Base-by-base conservation (phyloP, 176 grass and related monocot species). In the Musa acuminata region DNA sequence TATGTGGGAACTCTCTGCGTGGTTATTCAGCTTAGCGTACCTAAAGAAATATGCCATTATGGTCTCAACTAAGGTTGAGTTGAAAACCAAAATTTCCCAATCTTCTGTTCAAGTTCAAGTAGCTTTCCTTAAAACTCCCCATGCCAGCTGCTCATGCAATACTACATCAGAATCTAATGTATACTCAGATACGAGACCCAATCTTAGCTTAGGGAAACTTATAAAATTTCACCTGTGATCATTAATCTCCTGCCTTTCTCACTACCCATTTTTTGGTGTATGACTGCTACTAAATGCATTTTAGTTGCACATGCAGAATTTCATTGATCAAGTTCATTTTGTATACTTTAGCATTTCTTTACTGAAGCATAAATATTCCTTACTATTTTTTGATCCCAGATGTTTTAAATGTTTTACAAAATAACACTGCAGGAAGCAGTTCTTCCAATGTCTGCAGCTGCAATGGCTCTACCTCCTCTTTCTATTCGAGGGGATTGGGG, bases 401-500 rank as follows among this genome's bases (percentile, higher is more conserved):
- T 78, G 52, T 55, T 74, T 2, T 74, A 74, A 55, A 74, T 55
- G 8, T 23, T 27, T 55, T 69, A 64, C 17, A 3, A 75, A 85
- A 86, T 77, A 55, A 25, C 80, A 55, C 72, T 77, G 57, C 80
- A 97, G 93, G 85, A 90, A 70, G 90, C 85, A 71, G 86, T 97
- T 81, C 82, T 97, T 70, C 93, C 90, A 81, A 79, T 97, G 59
- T 97, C 93, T 77, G 83, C 87, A 81, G 87, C 90, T 85, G 87
- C 90, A 53, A 97, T 93, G 90, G 90, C 90, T 86, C 85, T 97
- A 49, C 93, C 90, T 59, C 93, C 93, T 64, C 86, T 98, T 83
- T 93, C 94, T 53, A 98, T 98, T 77, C 84, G 88, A 65, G 94
- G 94, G 12, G 90, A 98, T 82, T 68, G 76, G 80, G 88, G 94